phyloP scores from a whole-genome alignment of 2,329 filamentous ascomycete genomes.

The Phyllosticta citrichinensis region DNA sequence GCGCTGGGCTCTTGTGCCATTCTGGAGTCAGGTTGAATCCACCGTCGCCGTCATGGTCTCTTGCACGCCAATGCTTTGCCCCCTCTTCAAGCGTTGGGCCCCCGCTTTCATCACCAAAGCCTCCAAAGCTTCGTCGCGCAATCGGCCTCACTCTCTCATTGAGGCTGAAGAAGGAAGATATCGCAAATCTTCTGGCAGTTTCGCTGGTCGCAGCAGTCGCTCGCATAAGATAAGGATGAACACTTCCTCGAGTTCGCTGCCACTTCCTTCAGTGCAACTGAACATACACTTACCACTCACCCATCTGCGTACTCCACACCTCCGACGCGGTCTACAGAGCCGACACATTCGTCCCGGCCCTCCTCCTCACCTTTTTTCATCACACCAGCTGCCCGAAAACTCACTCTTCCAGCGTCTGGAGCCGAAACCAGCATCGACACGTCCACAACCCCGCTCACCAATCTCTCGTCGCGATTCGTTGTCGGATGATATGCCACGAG shows the following conservation, averaged over 20 bases:
- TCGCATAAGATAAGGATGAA: not conserved
- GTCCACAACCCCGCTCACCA: not conserved
- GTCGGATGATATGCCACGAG: not conserved
- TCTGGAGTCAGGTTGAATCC: slow-evolving; percentile 7
- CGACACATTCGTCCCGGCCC: not conserved
- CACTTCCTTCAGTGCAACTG: not conserved
- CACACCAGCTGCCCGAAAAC: not conserved
- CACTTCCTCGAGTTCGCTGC: not conserved
- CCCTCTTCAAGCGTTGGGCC: not conserved
- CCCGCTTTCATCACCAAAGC: not conserved
- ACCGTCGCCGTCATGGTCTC: slow-evolving; percentile 7
- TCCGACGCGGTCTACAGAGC: not conserved
- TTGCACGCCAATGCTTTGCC: slow-evolving; percentile 1
- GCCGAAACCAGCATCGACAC: not conserved
- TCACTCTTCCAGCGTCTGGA: not conserved
- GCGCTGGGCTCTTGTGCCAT: slow-evolving; percentile 4
- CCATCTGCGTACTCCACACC: not conserved
- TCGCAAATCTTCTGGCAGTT: not conserved
- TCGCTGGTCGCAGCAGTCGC: not conserved
- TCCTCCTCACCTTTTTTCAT: not conserved
- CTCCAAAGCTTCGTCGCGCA: not conserved
- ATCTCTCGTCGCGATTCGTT: not conserved
- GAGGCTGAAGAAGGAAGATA: not conserved
- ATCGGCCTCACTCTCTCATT: not conserved
- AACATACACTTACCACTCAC: not conserved